Base-by-base conservation (phyloP, 495 filamentous ascomycete genomes). In the Penicillium waksmanii region DNA sequence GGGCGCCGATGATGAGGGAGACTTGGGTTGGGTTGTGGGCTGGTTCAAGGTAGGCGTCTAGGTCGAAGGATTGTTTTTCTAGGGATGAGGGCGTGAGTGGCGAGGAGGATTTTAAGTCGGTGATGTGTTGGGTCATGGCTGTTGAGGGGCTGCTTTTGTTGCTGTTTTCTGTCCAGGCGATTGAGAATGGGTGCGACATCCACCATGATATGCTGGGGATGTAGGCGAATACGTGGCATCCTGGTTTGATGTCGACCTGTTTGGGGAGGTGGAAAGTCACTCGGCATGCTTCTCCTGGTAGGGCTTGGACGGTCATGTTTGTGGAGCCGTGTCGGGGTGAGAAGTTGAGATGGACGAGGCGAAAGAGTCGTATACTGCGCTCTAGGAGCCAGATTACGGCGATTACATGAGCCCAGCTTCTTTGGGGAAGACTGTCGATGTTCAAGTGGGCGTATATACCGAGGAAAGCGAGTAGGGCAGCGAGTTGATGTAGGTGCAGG, bases 221-320 rank as follows among this genome's bases (percentile, higher is more conserved):
- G 74, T 95, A 96, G 44, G 91, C 75, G 65, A 89, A 96, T 42
- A 91, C 85, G 68, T 95, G 91, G 65, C 89, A 86, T 44, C 92
- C 90, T 3, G 92, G 85, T 61, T 79, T 77, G 77, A 93, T 86
- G 42, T 75, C 77, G 80, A 91, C 91, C 31, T 86, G 87, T 47
- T 88, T 87, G n/a, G 89, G 83, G 67, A 96, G 82, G 53, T 86
- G 84, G 57, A 94, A 86, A 6, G 89, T 96, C 12, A 84, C 79
- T 40, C 78, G 69, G 68, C 78, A 83, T 63, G 81, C 82, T 66
- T 82, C 78, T 40, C 80, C 80, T 23, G 90, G 75, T 11, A 84
- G 72, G 31, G 81, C 81, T 61, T 81, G 64, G 33, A 84, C 74
- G 18, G 74, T 73, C 57, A 83, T 73, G 18, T 63, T 72, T 19